Evolutionary conservation across 2,329 filamentous ascomycete species (phyloP), one percentile per base, ranked within the genome.

Genomic region (Trichoderma koningiopsis): DNA sequence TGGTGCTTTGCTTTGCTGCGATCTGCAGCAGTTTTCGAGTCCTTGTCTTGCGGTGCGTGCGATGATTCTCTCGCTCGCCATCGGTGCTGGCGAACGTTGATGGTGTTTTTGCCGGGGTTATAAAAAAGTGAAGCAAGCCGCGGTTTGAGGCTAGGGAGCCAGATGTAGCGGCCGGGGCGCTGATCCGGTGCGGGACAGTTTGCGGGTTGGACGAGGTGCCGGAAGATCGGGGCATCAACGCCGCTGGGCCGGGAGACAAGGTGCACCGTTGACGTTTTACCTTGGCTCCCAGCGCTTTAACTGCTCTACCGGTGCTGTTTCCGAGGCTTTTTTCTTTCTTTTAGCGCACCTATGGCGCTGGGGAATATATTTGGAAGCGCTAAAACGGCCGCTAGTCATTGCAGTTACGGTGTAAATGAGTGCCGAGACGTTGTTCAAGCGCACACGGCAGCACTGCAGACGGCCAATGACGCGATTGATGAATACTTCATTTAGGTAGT

Each of bases 161-260:
- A 35, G 29, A 35, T 35, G 49, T 43, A 56, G 49, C 49, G 31
- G 61, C 61, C 61, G 61, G 60, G 61, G 49, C 61, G 56, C 53
- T 24, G 33, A 66, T 58, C 63, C 63, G 63, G 63, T 29, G 33
- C 40, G 52, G 63, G 37, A 35, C 37, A 56, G n/a, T 10, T 55
- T 49, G 47, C 49, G 53, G 61, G 61, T 43, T 57, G 52, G 53
- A 47, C 62, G 13, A 65, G 62, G 52, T 53, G 55, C 63, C 63
- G 63, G 63, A 58, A 66, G 53, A 58, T 59, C 63, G 63, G 63
- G 55, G 53, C 35, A 57, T 37, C 40, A 40, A 31, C 63, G 63
- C 63, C 63, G 63, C 24, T 49, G 19, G 47, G 27, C 63, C 63
- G 63, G 40, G 16, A 8, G 7, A 14, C 11, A 14, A 35, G n/a